Conservation (phyloP, 768 basidiomycete species). For the Russula olivacea region DNA sequence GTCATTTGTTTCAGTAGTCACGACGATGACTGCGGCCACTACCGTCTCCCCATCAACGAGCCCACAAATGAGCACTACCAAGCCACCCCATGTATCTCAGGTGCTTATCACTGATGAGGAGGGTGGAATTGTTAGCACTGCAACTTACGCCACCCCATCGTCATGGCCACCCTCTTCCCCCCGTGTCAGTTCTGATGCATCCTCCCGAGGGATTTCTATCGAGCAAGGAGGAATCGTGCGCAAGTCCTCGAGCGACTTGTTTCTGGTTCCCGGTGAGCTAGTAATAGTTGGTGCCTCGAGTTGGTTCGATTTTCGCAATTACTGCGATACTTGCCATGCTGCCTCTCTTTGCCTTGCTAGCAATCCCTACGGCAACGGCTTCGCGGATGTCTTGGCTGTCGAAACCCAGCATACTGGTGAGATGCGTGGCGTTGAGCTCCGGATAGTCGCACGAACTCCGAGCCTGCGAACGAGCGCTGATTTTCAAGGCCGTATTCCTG, state of each 20-base stretch:
- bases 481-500: conserved; percentile 14
- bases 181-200: neutral
- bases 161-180: neutral
- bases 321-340: conserved; percentile 1
- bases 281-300: conserved; percentile 12
- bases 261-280: conserved; percentile 2
- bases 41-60: conserved; percentile 16
- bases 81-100: conserved; percentile 1
- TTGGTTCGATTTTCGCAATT: conserved; percentile 10
- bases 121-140: neutral
- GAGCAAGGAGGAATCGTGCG: neutral
- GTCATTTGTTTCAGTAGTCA: conserved; percentile 11
- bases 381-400: conserved; percentile 9
- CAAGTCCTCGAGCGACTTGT: neutral
- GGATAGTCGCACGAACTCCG: conserved; percentile 2
- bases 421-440: conserved; percentile 10
- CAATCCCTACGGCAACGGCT: neutral
- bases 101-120: conserved; percentile 14
- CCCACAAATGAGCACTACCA: neutral
- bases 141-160: neutral
- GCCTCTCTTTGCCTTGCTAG: conserved; percentile 12
- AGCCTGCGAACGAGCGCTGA: neutral
- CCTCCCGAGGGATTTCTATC: conserved; percentile 4
- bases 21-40: conserved; percentile 15
- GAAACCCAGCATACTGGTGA: conserved; percentile 8